Conservation (phyloP, 345 rosid species). For the Heritiera fomes region DNA sequence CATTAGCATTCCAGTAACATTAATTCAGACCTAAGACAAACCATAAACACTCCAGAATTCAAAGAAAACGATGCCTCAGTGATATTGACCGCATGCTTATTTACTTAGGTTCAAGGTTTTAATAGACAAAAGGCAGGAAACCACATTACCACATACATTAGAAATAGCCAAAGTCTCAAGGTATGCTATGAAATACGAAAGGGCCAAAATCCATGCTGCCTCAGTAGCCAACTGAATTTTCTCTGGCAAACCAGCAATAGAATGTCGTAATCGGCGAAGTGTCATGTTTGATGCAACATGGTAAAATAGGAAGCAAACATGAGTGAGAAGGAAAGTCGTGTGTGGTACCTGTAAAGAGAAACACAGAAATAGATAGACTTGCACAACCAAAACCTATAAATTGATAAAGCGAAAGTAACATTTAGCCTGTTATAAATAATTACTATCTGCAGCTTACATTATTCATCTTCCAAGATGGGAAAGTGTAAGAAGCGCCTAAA, state of each 20-base stretch:
- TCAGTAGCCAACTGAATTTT: slow-evolving; percentile 64
- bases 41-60: background rate
- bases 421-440: background rate
- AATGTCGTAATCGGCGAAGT: slow-evolving; percentile 76
- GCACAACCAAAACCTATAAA: slow-evolving; percentile 9
- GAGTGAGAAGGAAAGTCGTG: slow-evolving; percentile 90
- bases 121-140: slow-evolving; percentile 4
- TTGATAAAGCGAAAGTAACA: background rate
- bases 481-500: slow-evolving; percentile 97
- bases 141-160: slow-evolving; percentile 54
- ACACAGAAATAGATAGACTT: slow-evolving; percentile 12
- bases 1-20: background rate
- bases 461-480: slow-evolving; percentile 99
- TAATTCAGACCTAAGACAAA: background rate
- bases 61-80: background rate
- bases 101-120: background rate
- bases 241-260: slow-evolving; percentile 66
- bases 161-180: slow-evolving; percentile 93
- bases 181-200: slow-evolving; percentile 92
- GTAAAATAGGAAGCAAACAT: slow-evolving; percentile 93
- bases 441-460: slow-evolving; percentile 51
- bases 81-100: background rate
- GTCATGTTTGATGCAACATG: slow-evolving; percentile 89
- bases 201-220: slow-evolving; percentile 88
- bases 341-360: slow-evolving; percentile 81